Evolutionary conservation across 2,329 filamentous ascomycete species (phyloP).

Genomic region (Paraconiothyrium brasiliense): DNA sequence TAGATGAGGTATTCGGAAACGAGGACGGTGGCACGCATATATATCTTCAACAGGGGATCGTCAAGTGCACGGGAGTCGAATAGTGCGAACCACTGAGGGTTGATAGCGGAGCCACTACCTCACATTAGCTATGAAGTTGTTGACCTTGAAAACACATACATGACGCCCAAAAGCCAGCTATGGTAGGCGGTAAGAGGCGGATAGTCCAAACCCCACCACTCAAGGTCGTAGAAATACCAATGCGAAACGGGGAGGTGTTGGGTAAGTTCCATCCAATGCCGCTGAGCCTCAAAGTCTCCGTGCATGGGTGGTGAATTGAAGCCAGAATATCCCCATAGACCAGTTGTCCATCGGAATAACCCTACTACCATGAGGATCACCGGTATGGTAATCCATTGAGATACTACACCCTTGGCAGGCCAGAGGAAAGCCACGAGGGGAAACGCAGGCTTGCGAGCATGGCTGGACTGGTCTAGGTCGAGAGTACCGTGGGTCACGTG

Average conservation of each 20-base stretch:
- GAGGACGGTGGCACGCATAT: constrained; percentile 93
- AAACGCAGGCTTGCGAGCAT: constrained; percentile 73
- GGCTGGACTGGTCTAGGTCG: constrained; percentile 54
- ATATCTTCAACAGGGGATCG: constrained; percentile 83
- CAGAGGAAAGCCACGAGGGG: constrained; percentile 94
- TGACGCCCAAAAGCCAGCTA: constrained; percentile 90
- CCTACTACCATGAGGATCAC: constrained; percentile 89
- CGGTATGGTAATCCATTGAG: constrained; percentile 92
- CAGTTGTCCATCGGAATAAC: constrained; percentile 90
- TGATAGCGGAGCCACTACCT: constrained; percentile 73
- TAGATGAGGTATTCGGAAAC: constrained; percentile 91
- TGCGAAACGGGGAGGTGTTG: constrained; percentile 86
- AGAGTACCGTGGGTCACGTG: constrained; percentile 55
- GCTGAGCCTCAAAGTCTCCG: constrained; percentile 96
- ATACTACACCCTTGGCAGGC: constrained; percentile 83
- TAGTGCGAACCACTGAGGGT: constrained; percentile 88
- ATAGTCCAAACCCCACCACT: constrained; percentile 99
- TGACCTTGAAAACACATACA: constrained; percentile 59
- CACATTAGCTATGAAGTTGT: constrained; percentile 17
- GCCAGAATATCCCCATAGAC: constrained; percentile 95
- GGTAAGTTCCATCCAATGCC: constrained; percentile 99
- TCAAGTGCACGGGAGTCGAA: constrained; percentile 83
- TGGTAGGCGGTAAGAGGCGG: constrained; percentile 98
- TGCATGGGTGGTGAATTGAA: constrained; percentile 86
- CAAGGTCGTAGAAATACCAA: constrained; percentile 97